Conservation (phyloP, 257 asterid species). For the Penstemon barbatus region DNA sequence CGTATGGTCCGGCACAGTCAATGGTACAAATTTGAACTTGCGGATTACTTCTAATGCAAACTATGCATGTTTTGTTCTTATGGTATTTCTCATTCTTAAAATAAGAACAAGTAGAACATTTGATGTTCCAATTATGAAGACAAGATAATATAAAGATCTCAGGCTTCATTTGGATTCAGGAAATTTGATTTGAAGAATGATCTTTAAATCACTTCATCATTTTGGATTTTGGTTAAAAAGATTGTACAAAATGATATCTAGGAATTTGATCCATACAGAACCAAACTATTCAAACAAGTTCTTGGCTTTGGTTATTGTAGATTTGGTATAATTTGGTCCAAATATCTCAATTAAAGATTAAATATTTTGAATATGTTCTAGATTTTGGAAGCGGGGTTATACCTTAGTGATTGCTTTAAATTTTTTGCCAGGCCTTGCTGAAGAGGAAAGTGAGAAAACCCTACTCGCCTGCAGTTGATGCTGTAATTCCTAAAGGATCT, state of each 20-base stretch:
- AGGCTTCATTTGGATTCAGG: background rate
- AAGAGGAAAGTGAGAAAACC: slow-evolving; percentile 81
- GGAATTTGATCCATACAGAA: too few species aligned
- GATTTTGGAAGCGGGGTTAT: slow-evolving; percentile 2
- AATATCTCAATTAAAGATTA: too few species aligned
- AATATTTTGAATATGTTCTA: background rate
- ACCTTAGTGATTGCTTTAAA: slow-evolving; percentile 3
- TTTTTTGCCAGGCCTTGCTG: slow-evolving; percentile 53
- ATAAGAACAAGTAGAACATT: background rate
- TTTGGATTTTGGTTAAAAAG: too few species aligned
- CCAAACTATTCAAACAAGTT: too few species aligned
- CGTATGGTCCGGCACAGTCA: slow-evolving; percentile 61
- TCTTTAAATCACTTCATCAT: too few species aligned
- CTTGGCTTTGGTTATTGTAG: too few species aligned
- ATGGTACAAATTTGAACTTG: slow-evolving; percentile 48
- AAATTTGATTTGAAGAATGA: too few species aligned
- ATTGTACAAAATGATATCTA: too few species aligned
- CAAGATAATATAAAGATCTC: background rate
- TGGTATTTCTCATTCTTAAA: slow-evolving; percentile 12
- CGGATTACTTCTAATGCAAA: slow-evolving; percentile 20
- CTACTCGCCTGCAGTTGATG: slow-evolving; percentile 68
- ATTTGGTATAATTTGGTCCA: too few species aligned
- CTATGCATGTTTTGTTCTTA: slow-evolving; percentile 9
- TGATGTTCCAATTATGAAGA: background rate
- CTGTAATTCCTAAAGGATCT: slow-evolving; percentile 45